Percentiles rank a stretch among this genome's conserved stretches.
Evolutionary conservation across 495 filamentous ascomycete genomes (phyloP).

Genomic region (Aspergillus steynii): DNA sequence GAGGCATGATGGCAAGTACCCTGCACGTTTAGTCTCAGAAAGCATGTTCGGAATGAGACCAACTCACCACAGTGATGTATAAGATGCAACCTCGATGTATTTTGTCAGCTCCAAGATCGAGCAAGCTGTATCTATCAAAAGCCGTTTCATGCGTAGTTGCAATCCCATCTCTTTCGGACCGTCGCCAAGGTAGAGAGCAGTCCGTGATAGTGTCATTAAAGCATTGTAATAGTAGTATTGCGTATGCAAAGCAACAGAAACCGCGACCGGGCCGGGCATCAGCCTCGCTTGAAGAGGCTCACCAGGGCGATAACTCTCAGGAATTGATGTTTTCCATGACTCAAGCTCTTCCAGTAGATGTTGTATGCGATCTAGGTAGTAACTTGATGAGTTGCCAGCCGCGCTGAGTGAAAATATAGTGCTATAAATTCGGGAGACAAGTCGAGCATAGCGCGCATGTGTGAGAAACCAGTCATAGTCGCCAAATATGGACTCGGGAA

Average conservation of each 20-base stretch:
- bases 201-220: constrained; percentile 21
- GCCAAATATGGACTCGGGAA: constrained; percentile 13
- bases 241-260: constrained; percentile 14
- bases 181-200: constrained; percentile 13
- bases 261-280: constrained; percentile 11
- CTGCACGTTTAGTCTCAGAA: not conserved
- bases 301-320: constrained; percentile 15
- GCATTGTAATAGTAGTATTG: constrained; percentile 23
- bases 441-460: constrained; percentile 18
- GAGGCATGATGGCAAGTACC: not conserved
- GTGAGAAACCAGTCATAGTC: constrained; percentile 26
- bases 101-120: constrained; percentile 22
- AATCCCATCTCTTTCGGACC: constrained; percentile 4
- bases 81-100: constrained; percentile 22
- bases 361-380: constrained; percentile 5
- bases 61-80: constrained; percentile 20
- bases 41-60: not conserved
- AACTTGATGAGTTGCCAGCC: constrained; percentile 4
- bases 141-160: constrained; percentile 13
- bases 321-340: constrained; percentile 17
- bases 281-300: constrained; percentile 14
- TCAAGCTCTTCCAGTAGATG: constrained; percentile 17
- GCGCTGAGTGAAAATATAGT: constrained; percentile 19
- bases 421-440: constrained; percentile 18
- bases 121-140: constrained; percentile 18